These are phyloP conservation scores for Irpex sp. DNA, from an alignment of 1,284 basidiomycete species.

Conservation along the genomic window DNA sequence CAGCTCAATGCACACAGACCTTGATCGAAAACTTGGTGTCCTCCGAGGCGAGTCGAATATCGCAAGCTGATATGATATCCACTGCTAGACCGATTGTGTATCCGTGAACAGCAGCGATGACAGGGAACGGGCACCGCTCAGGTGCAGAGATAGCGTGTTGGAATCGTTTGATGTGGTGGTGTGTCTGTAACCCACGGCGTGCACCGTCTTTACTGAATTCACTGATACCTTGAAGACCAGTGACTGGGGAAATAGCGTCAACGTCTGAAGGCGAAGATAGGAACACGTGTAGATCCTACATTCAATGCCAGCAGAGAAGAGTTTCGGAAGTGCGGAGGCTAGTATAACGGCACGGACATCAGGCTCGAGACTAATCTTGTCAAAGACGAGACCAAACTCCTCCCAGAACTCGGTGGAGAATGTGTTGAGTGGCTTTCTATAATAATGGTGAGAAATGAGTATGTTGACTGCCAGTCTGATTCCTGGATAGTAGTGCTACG, in stretches of 20 bases:
- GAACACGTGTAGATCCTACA: slow-evolving; percentile 21
- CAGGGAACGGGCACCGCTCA: slow-evolving; percentile 75
- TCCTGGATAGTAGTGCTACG: not conserved
- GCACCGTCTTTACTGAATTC: slow-evolving; percentile 42
- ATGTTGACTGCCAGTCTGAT: not conserved
- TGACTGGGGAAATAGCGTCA: not conserved
- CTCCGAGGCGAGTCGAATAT: slow-evolving; percentile 73
- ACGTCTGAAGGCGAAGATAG: too few species aligned
- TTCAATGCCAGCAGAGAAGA: slow-evolving; percentile 83
- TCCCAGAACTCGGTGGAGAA: slow-evolving; percentile 74
- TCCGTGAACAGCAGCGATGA: slow-evolving; percentile 84
- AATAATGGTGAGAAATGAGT: not conserved
- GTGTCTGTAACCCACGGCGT: slow-evolving; percentile 48
- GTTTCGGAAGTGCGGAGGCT: slow-evolving; percentile 63
- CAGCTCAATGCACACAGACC: slow-evolving; percentile 32
- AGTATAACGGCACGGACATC: slow-evolving; percentile 72
- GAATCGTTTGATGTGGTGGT: slow-evolving; percentile 57
- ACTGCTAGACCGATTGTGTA: slow-evolving; percentile 72
- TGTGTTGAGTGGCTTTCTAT: slow-evolving; percentile 73
- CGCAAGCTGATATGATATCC: slow-evolving; percentile 79
- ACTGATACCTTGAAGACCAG: slow-evolving; percentile 25
- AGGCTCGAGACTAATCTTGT: slow-evolving; percentile 49
- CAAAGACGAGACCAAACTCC: slow-evolving; percentile 63
- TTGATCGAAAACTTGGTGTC: slow-evolving; percentile 75
- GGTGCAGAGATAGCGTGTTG: slow-evolving; percentile 72